These are phyloP conservation scores for Suhomyces kunorum DNA, from an alignment of 1,139 yeast genomes.

Conservation along the genomic window DNA sequence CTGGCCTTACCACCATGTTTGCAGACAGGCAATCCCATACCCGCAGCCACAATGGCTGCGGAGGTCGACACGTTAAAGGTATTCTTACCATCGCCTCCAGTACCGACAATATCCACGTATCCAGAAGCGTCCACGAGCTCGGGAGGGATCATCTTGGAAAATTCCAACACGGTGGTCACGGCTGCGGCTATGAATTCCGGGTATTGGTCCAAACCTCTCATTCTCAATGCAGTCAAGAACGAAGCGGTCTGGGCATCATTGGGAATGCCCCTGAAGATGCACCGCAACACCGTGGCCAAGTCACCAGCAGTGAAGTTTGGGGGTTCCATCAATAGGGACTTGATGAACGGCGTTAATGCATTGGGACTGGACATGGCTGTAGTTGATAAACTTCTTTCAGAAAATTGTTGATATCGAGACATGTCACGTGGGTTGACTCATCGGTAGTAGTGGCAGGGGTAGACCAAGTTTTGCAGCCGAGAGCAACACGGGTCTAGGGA, in stretches of 20 bases:
- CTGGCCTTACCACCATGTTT: slow-evolving; percentile 97
- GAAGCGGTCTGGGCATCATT: slow-evolving; percentile 75
- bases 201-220: slow-evolving; percentile 76
- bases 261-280: slow-evolving; percentile 60
- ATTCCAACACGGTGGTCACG: slow-evolving; percentile 66
- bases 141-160: slow-evolving; percentile 52
- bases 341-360: slow-evolving; percentile 61
- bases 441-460: neutral
- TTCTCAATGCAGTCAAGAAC: slow-evolving; percentile 73
- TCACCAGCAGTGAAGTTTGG: slow-evolving; percentile 62
- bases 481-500: too few relatives aligned
- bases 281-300: slow-evolving; percentile 57
- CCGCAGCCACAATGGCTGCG: slow-evolving; percentile 91
- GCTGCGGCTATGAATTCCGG: slow-evolving; percentile 86
- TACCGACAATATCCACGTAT: slow-evolving; percentile 89
- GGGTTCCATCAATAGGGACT: slow-evolving; percentile 59
- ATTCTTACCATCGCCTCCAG: slow-evolving; percentile 98
- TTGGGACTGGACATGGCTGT: slow-evolving; percentile 17
- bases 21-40: slow-evolving; percentile 80
- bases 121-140: slow-evolving; percentile 50
- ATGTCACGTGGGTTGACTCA: slow-evolving; percentile 7
- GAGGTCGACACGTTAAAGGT: slow-evolving; percentile 96
- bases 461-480: neutral
- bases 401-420: neutral
- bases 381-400: neutral